Base-by-base conservation (phyloP, 164 flowering plant species). In the Euptelea pleiosperma region DNA sequence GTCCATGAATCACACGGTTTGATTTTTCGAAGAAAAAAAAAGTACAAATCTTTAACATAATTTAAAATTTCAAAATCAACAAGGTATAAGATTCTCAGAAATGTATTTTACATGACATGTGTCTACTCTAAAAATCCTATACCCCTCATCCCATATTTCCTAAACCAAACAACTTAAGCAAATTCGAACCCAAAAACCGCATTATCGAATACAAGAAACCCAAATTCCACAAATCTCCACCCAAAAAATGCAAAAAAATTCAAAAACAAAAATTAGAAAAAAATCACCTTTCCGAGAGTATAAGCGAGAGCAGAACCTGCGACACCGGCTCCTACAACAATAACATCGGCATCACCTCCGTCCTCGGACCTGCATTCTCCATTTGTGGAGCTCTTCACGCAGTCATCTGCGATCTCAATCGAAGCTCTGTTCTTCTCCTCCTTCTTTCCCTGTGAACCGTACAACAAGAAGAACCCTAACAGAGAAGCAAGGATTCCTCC, bases 291-390 rank as follows among this genome's bases (percentile, higher is more conserved):
- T 56, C 79, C 97, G 5, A 91, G 88, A 21, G 97, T 88, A 64
- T 82, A 70, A 65, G 97, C 96, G 12, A 91, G 83, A 64, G 97
- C 97, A 2, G 93, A 53, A 31, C 97, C 97, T 33, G 91, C 97
- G n/a, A 91, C 96, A 45, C 97, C 97, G 16, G 97, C 97, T 7
- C 97, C 97, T 15, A 91, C 97, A 41, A 91, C 67, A 61, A 91
- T 76, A 36, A 91, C 85, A 52, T 91, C 87, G 31, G 53, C 53
- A n/a, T 12, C 74, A 44, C 47, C 52, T 9, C 30, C 29, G 4
- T 55, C 8, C 9, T 10, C 54, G 43, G 81, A 76, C 64, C 70
- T 29, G 60, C 71, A 51, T 67, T 79, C 76, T 26, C 67, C 69
- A 14, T 55, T 48, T 5, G 37, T 37, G 8, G 50, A 33, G 29